Evolutionary conservation across 345 rosid genomes (phyloP), one percentile per base, ranked within the genome.

Genomic region (Draba incana): DNA sequence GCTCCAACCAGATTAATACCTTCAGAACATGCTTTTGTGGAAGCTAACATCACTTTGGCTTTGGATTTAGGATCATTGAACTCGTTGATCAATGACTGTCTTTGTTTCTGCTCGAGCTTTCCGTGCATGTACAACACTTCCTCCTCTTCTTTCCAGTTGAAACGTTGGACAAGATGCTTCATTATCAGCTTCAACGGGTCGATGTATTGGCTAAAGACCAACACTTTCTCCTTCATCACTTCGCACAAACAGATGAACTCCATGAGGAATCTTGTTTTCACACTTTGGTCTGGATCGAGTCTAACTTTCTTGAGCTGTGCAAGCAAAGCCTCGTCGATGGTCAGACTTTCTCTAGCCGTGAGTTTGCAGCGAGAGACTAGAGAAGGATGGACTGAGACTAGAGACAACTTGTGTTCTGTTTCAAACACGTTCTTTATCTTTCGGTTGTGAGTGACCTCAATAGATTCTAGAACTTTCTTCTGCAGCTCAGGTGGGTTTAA

Each of bases 1-100:
- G 90, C 95, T 15, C 95, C 95, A 1, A 88, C 85, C 1, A 90
- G 81, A 70, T 69, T 90, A 42, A 86, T 88, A 13, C 96, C 91
- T 75, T 86, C 92, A 4, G 81, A 81, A 63, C 92, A 90, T 11
- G 96, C 92, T 64, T 57, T 82, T 4, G 78, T 86, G 2, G 95
- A 88, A 53, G 95, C 95, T 54, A 88, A 80, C 69, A 90, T 15
- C 50, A 90, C 89, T 73, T 78, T 86, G 5, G 84, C 74, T 47
- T 80, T 70, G 37, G 83, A 84, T n/a, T 11, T 68, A 0, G 78
- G 79, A 55, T 85, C 71, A 13, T 88, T 88, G 59, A 90, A 88
- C 9, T 57, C 20, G 3, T 74, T 81, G 48, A 90, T 86, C 59
- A 79, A 47, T 6, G 60, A 20, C n/a, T 86, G 92, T 10, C 90